phyloP scores from a whole-genome alignment of 306 rosid genomes.

The Arachis stenosperma region DNA sequence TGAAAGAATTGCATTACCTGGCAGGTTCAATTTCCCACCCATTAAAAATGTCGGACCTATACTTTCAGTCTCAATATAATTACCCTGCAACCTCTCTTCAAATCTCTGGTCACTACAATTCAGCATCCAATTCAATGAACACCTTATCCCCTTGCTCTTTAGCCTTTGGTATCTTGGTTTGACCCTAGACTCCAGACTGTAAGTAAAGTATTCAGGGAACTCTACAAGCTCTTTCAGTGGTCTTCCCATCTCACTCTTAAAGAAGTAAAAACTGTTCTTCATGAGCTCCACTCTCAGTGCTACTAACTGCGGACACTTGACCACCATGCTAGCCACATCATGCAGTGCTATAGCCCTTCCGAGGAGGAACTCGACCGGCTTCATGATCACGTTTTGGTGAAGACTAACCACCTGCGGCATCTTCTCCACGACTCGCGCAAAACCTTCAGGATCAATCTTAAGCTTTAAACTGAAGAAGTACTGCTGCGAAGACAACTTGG shows the following conservation, averaged over 20 bases:
- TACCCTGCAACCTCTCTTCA: slow-evolving; percentile 89
- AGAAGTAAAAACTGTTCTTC: slow-evolving; percentile 85
- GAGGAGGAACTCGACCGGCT: slow-evolving; percentile 76
- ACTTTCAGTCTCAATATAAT: slow-evolving; percentile 78
- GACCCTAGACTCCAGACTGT: slow-evolving; percentile 92
- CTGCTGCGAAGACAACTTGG: slow-evolving; percentile 83
- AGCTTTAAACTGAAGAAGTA: slow-evolving; percentile 87
- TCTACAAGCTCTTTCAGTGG: slow-evolving; percentile 80
- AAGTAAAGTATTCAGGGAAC: slow-evolving; percentile 88
- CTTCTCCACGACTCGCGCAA: slow-evolving; percentile 76
- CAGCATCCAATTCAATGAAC: slow-evolving; percentile 85
- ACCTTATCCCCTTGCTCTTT: slow-evolving; percentile 73
- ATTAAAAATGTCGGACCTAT: slow-evolving; percentile 70
- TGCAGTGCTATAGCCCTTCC: slow-evolving; percentile 57
- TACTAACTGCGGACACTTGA: slow-evolving; percentile 78
- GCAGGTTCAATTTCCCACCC: slow-evolving; percentile 91
- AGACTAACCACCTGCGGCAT: slow-evolving; percentile 96
- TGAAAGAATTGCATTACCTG: slow-evolving; percentile 67
- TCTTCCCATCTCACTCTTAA: slow-evolving; percentile 87
- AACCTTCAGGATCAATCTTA: slow-evolving; percentile 86
- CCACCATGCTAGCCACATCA: slow-evolving; percentile 79
- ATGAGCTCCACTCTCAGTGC: slow-evolving; percentile 72
- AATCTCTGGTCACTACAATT: slow-evolving; percentile 93
- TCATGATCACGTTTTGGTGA: slow-evolving; percentile 78
- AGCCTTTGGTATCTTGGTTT: slow-evolving; percentile 80